Base-by-base conservation (phyloP, 176 grass and related monocot genomes). In the Melocanna baccifera region DNA sequence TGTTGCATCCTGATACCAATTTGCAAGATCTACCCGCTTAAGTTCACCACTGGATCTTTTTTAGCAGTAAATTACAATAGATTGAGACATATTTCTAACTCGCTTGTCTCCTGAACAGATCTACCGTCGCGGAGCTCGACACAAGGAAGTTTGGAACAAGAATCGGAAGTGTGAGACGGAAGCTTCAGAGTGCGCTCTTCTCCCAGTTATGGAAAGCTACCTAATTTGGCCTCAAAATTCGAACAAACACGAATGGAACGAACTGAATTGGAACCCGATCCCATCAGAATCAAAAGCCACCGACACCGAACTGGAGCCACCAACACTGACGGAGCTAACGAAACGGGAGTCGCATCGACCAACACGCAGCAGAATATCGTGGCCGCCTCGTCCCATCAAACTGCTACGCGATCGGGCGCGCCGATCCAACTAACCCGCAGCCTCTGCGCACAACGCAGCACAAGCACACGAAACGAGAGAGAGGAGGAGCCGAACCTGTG, bases 401-500 rank as follows among this genome's bases (percentile, higher is more conserved):
- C 43, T 19, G 26, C 19, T 7, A 46, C 25, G 65, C 83, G 88
- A 90, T 86, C 79, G 57, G 56, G 12, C 61, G 20, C 9, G 7
- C 41, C 62, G 84, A 86, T 86, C 84, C 32, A 18, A 48, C 57
- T 6, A 46, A 41, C 20, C 52, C 46, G 50, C 39, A 70, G 58
- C 25, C 22, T 26, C 56, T 29, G 1, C 18, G 26, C 43, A 23
- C 5, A 13, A 32, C 52, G 64, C 2, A 28, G 47, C 47, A 6
- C 52, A 5, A 10, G 68, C 45, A 22, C 74, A n/a, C 82, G 2
- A 48, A 25, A 15, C 1, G 29, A 30, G 30, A 72, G 29, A 7
- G 30, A 14, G 48, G 29, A 5, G 58, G 68, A 32, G 23, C 29
- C 84, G 69, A 87, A 94, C 89, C 90, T 87, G 92, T 92, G 67